phyloP scores from a whole-genome alignment of 192 early-diverging fungal species.

The Podila minutissima region DNA sequence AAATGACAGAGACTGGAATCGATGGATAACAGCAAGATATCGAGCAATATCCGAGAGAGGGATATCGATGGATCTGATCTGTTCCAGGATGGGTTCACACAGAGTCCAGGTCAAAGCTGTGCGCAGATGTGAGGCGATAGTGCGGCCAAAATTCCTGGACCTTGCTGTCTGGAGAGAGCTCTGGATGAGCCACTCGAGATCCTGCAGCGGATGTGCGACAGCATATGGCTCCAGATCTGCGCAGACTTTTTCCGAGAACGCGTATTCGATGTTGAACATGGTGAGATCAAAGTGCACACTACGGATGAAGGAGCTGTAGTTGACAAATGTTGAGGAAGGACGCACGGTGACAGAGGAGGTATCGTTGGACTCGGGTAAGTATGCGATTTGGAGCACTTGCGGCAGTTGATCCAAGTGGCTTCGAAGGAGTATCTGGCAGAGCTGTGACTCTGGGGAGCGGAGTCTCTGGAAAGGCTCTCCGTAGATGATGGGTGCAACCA shows the following conservation, averaged over 20 bases:
- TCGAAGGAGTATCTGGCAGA: neutral
- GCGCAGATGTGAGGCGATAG: neutral
- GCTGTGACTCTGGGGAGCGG: neutral
- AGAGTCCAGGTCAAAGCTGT: neutral
- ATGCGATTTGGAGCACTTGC: neutral
- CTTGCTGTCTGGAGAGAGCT: no score
- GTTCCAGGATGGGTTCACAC: neutral
- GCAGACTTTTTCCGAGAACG: neutral
- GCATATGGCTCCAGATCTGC: neutral
- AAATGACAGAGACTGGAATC: neutral
- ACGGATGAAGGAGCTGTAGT: neutral
- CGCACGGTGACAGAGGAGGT: neutral
- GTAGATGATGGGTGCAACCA: neutral
- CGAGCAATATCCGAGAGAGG: neutral
- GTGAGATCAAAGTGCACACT: neutral
- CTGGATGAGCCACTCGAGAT: neutral
- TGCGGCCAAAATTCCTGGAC: no score
- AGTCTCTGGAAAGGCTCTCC: neutral
- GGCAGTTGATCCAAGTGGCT: neutral
- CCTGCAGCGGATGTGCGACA: neutral
- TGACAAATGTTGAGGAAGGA: neutral
- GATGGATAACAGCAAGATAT: neutral
- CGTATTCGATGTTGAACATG: neutral
- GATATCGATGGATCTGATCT: neutral
- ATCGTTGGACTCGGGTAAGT: neutral